These are phyloP conservation scores for Chrysosphaeria jannelii DNA, from an alignment of 2,329 filamentous ascomycete species.

Conservation along the genomic window DNA sequence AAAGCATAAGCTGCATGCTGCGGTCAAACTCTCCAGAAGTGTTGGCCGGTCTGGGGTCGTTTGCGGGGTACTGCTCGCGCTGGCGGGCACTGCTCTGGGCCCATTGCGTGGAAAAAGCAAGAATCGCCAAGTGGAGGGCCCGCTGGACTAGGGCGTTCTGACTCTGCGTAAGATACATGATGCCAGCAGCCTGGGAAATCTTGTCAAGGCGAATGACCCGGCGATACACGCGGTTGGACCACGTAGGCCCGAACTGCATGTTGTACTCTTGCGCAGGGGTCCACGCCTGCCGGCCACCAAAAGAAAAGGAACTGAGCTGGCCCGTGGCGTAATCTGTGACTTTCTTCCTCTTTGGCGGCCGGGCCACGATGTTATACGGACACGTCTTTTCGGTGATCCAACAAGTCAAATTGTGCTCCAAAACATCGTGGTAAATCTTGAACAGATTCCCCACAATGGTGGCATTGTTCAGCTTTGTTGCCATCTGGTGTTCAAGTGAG, in stretches of 20 bases:
- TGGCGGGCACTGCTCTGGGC: conserved; percentile 10
- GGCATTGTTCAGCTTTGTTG: conserved; percentile 8
- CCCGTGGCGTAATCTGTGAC: too few species aligned
- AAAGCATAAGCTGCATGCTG: conserved; percentile 10
- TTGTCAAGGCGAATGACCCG: conserved; percentile 18
- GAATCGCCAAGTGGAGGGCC: conserved; percentile 17
- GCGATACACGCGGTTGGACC: conserved; percentile 18
- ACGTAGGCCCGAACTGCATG: conserved; percentile 12
- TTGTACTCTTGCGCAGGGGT: conserved; percentile 2
- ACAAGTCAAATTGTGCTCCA: conserved; percentile 20
- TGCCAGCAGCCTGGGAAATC: conserved; percentile 11
- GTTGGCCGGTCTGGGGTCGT: neutral
- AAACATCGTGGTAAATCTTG: conserved; percentile 20
- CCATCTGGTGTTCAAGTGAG: too few species aligned
- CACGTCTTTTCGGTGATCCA: conserved; percentile 23
- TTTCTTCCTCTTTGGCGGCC: conserved; percentile 1
- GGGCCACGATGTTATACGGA: conserved; percentile 12
- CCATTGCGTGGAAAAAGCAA: conserved; percentile 23
- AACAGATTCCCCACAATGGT: conserved; percentile 15
- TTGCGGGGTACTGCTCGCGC: conserved; percentile 5
- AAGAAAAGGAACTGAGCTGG: too few species aligned
- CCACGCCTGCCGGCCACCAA: conserved; percentile 5
- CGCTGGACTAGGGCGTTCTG: conserved; percentile 15
- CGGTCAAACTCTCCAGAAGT: conserved; percentile 10
- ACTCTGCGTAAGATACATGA: conserved; percentile 11